Base-by-base conservation (phyloP, 192 early-diverging fungal species). In the Anaeromyces robustus region DNA sequence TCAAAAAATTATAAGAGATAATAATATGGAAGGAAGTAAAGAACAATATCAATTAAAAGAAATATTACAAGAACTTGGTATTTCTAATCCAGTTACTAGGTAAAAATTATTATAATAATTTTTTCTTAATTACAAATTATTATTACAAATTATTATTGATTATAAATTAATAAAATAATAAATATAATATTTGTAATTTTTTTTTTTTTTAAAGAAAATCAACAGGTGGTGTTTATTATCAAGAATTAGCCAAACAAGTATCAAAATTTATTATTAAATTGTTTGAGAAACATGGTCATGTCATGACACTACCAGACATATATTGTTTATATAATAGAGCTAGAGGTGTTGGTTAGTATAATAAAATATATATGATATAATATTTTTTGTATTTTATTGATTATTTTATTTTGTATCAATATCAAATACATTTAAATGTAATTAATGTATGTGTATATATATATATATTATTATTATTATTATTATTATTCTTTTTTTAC, bases 261-360 rank as follows among this genome's bases (percentile, higher is more conserved):
- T 90, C 92, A 29, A 94, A 96, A 43, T 96, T 96, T 78, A 83
- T 97, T 30, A 84, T 87, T 29, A 92, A 90, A 59, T 86, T 94
- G 29, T 86, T 96, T 17, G 84, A 86, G 29, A 86, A 88, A 22
- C 81, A 89, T 59, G 89, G 91, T 59, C 43, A 43, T 78, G 77
- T 78, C 9, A 93, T 95, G 84, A 85, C 95, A 29, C 86, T 99
- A 2, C 91, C 94, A 11, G 96, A 98, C 82, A 87, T 96, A 14
- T 99, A 97, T 85, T 98, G 96, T 83, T 82, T 99, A 59, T 97
- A 95, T 84, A 99, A 99, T 84, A 92, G 96, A 6, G 97, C 96
- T 12, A 91, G 97, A 77, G 96, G 96, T 14, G 92, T 92, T 80
- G 91, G 91, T 91, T 87, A 78, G 87, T 83, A 30, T 78, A 78